Conservation (phyloP, 2,329 filamentous ascomycete species). For the Aspergillus brasiliensis region DNA sequence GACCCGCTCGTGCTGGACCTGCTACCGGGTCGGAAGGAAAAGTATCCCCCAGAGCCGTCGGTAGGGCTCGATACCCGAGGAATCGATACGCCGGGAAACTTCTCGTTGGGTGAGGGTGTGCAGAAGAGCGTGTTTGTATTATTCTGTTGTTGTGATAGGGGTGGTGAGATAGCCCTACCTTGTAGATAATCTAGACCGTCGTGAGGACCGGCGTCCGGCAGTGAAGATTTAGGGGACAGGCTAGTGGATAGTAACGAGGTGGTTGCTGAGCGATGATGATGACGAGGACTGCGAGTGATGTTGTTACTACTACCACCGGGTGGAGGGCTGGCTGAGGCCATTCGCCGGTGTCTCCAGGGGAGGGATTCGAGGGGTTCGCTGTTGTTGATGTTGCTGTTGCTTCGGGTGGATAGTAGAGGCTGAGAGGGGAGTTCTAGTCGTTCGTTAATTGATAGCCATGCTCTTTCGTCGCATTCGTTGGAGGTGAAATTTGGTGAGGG, state of each 20-base stretch:
- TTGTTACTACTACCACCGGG: background rate
- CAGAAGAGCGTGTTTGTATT: background rate
- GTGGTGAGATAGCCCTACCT: background rate
- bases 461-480: conserved; percentile 36
- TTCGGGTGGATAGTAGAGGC: conserved; percentile 21
- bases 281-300: conserved; percentile 10
- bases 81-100: background rate
- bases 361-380: conserved; percentile 10
- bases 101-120: background rate
- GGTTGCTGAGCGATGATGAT: conserved; percentile 39
- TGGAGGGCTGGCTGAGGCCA: background rate
- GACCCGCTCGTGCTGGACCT: background rate
- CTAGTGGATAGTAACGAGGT: conserved; percentile 30
- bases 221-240: background rate
- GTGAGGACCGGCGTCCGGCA: background rate
- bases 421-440: conserved; percentile 42
- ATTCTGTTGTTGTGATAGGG: background rate
- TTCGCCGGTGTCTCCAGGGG: conserved; percentile 9
- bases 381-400: conserved; percentile 7
- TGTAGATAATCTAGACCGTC: background rate
- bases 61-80: background rate
- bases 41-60: background rate
- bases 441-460: conserved; percentile 43
- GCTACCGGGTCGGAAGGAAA: background rate
- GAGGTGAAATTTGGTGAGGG: conserved; percentile 27